Evolutionary conservation across 768 basidiomycete genomes (phyloP), one percentile per base, ranked within the genome.

Genomic region (Rhodocollybia butyracea): DNA sequence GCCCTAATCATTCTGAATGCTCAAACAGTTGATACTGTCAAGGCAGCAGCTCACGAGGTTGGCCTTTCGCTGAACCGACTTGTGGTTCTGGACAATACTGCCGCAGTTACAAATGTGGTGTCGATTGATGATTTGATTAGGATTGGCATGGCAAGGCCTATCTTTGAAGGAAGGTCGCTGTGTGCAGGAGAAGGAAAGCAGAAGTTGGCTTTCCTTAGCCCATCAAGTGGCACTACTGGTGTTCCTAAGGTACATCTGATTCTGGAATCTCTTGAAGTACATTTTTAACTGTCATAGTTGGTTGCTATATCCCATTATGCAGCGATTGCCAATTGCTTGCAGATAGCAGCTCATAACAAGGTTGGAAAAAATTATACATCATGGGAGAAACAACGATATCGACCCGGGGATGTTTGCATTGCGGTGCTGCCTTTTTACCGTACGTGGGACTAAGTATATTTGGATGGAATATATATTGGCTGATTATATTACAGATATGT

Each of bases 151-250:
- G 39, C 17, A 5, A 6, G n/a, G 6, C 39, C 39, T 17, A 7
- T 36, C 8, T 36, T 36, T 36, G 8, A 36, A 36, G 34, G 34
- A 7, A 36, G 34, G 34, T 7, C 34, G 7, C 7, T 10, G 6
- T 19, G 21, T 13, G 73, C 75, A 10, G 87, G 85, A 10, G 86
- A 87, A 67, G 82, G 74, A 22, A 83, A 76, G 63, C 79, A 72
- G 15, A 78, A 81, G 41, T 56, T 89, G 12, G 88, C 88, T 5
- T 84, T 89, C 60, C 70, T 89, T 51, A 81, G 78, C 51, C 86
- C 89, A 60, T 89, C 88, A 1, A 88, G 86, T 59, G 88, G 88
- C 8, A 90, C 88, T 26, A 90, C 88, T 15, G 87, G 87, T 66
- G 71, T 67, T 62, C 73, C 39, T 67, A 30, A 66, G 68, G 57